A percentile compares a stretch with the other conserved stretches of the same genome.
Conservation (phyloP, 441 rosid species). For the Biscutella laevigata region DNA sequence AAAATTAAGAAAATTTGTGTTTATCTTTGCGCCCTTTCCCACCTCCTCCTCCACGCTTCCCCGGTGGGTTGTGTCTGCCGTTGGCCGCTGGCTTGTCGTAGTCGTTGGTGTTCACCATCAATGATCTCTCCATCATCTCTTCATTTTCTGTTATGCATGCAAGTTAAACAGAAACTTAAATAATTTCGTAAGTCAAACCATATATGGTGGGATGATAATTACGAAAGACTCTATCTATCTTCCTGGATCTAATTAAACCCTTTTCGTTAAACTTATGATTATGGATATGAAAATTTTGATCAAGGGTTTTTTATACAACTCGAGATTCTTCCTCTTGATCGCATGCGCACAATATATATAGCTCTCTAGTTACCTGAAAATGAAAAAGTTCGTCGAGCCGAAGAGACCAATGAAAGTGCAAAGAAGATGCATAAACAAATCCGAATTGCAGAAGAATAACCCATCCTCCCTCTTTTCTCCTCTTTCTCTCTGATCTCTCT, state of each 20-base stretch:
- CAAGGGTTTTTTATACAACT: neutral
- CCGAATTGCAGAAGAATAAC: slow-evolving; percentile 17
- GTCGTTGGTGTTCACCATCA: slow-evolving; percentile 36
- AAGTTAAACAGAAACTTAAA: neutral
- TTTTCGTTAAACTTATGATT: too few species aligned
- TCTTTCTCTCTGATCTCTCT: neutral
- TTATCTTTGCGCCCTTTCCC: neutral
- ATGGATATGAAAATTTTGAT: neutral
- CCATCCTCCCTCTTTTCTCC: slow-evolving; percentile 7
- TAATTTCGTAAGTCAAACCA: neutral
- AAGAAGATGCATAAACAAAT: slow-evolving; percentile 33
- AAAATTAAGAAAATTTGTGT: neutral
- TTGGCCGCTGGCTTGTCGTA: slow-evolving; percentile 44
- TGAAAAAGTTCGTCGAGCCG: slow-evolving; percentile 29
- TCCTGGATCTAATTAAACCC: too few species aligned
- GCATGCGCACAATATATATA: neutral
- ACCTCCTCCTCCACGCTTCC: slow-evolving; percentile 26
- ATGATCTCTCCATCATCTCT: slow-evolving; percentile 19
- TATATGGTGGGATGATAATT: neutral
- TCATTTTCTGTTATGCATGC: slow-evolving; percentile 19
- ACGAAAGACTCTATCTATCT: neutral
- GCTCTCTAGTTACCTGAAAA: slow-evolving; percentile 33
- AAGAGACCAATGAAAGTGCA: slow-evolving; percentile 25
- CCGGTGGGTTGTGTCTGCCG: slow-evolving; percentile 46
- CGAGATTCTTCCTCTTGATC: neutral